Percentiles rank a stretch among this genome's conserved stretches.
These are phyloP conservation scores for Hypoxylon intermedium DNA, from an alignment of 495 filamentous ascomycete genomes.

Conservation along the genomic window DNA sequence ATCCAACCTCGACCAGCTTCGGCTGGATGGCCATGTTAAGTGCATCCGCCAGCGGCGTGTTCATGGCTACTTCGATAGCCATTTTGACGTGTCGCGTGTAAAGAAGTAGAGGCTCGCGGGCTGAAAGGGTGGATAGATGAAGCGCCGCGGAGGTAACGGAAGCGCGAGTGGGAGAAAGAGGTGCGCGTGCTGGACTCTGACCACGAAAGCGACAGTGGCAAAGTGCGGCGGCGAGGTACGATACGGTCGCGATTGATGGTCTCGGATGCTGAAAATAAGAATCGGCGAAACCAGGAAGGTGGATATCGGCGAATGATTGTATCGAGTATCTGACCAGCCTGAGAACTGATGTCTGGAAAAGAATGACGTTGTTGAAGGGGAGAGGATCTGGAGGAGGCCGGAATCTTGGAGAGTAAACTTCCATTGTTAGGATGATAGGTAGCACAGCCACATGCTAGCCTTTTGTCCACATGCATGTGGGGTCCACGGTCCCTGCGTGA, in stretches of 20 bases:
- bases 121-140: conserved; percentile 1
- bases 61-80: conserved; percentile 74
- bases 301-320: not conserved
- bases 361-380: conserved; percentile 37
- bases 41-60: conserved; percentile 80
- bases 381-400: conserved; percentile 33
- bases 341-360: conserved; percentile 19
- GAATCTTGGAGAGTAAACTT: conserved; percentile 26
- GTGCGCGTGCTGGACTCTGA: conserved; percentile 22
- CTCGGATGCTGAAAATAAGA: not conserved
- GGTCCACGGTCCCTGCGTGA: not conserved
- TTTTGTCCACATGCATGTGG: not conserved
- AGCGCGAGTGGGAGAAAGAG: not conserved
- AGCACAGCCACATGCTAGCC: conserved; percentile 24
- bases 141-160: conserved; percentile 8
- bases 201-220: conserved; percentile 26
- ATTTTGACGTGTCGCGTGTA: conserved; percentile 51
- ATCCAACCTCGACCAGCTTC: conserved; percentile 95
- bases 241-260: conserved; percentile 2
- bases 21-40: conserved; percentile 81
- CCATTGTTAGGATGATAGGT: conserved; percentile 22
- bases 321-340: not conserved
- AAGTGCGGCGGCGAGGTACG: conserved; percentile 11
- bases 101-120: not conserved
- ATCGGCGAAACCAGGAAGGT: not conserved